Evolutionary conservation across 1,284 basidiomycete genomes (phyloP).

Genomic region (Schizophyllum commune): DNA sequence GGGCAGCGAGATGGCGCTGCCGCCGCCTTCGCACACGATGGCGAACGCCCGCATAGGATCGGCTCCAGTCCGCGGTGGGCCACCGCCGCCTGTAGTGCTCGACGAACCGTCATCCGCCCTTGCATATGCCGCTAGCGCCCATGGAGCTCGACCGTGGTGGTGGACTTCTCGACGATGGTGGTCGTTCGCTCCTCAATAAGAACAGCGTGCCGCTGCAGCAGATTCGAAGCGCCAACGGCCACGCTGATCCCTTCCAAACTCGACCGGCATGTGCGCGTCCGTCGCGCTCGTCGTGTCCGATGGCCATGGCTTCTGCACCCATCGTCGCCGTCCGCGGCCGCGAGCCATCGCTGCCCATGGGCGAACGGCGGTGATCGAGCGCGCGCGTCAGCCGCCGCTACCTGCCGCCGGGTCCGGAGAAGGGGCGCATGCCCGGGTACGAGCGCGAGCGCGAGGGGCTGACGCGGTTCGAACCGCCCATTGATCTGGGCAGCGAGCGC

Average conservation of each 20-base stretch:
- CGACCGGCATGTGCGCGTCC: background rate
- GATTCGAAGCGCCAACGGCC: background rate
- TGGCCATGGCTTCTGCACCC: background rate
- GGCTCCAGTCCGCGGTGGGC: conserved; percentile 68
- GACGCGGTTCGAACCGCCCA: conserved; percentile 16
- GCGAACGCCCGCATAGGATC: conserved; percentile 42
- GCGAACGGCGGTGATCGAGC: background rate
- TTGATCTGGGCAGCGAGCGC: conserved; percentile 26
- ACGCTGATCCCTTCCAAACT: background rate
- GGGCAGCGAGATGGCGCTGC: conserved; percentile 49
- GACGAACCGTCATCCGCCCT: conserved; percentile 53
- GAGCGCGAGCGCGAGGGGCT: conserved; percentile 30
- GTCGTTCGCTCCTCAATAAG: background rate
- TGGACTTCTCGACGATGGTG: conserved; percentile 1
- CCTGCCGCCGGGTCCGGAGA: no score
- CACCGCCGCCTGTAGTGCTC: conserved; percentile 68
- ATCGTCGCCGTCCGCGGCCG: background rate
- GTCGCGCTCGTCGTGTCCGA: background rate
- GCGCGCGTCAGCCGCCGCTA: no score
- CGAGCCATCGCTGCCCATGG: conserved; percentile 16
- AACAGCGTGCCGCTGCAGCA: background rate
- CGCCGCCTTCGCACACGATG: conserved; percentile 43
- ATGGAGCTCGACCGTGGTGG: conserved; percentile 75
- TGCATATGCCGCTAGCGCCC: conserved; percentile 68
- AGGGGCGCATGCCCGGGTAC: conserved; percentile 1